Percentiles rank a stretch among this genome's conserved stretches.
Evolutionary conservation across 805 yeast genomes (phyloP).

Genomic region (Ogataea angusta): DNA sequence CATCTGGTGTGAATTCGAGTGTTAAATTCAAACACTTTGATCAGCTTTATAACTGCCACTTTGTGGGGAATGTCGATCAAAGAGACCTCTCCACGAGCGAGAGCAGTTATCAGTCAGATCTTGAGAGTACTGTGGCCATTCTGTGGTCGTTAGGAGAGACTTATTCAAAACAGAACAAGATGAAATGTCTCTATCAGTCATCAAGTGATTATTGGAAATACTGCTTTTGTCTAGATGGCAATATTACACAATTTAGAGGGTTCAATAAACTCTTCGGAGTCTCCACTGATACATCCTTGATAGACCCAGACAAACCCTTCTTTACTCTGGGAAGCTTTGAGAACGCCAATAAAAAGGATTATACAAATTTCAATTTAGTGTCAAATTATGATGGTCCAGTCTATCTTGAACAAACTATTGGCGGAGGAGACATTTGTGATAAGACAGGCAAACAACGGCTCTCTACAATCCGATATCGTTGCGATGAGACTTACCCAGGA

Average conservation of each 20-base stretch:
- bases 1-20: not conserved
- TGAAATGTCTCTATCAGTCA: conserved; percentile 3
- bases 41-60: not conserved
- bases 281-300: not conserved
- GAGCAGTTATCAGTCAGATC: not conserved
- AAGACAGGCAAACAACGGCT: conserved; percentile 30
- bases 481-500: conserved; percentile 16
- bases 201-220: conserved; percentile 18
- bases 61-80: not conserved
- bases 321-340: conserved; percentile 18
- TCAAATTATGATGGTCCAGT: conserved; percentile 23
- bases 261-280: not conserved
- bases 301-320: not conserved
- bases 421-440: conserved; percentile 34
- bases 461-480: conserved; percentile 27
- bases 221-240: conserved; percentile 6
- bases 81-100: too few relatives aligned
- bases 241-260: conserved; percentile 6
- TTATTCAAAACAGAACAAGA: not conserved
- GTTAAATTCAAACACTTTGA: not conserved
- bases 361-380: conserved; percentile 26
- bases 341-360: conserved; percentile 12
- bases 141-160: not conserved
- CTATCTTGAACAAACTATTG: conserved; percentile 28
- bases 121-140: not conserved